Conservation (phyloP, 768 basidiomycete genomes). For the Russula ochroleuca region DNA sequence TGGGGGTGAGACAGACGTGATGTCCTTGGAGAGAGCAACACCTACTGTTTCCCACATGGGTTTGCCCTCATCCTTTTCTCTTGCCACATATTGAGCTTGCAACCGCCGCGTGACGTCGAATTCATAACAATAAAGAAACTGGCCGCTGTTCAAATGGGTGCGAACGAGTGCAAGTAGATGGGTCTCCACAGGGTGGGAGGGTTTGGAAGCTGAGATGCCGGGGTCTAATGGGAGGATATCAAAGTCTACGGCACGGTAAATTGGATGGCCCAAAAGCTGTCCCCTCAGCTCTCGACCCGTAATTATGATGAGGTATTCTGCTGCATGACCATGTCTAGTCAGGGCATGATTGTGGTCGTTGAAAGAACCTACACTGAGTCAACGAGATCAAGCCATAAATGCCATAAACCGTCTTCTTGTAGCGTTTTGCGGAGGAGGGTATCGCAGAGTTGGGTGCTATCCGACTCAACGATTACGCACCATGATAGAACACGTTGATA, state of each 20-base stretch:
- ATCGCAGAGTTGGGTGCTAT: slow-evolving; percentile 31
- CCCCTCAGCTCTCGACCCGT: slow-evolving; percentile 77
- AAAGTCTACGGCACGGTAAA: slow-evolving; percentile 88
- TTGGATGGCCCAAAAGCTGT: slow-evolving; percentile 75
- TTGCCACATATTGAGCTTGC: slow-evolving; percentile 71
- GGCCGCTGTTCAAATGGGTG: slow-evolving; percentile 74
- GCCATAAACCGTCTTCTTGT: slow-evolving; percentile 64
- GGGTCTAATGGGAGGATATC: slow-evolving; percentile 84
- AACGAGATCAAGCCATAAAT: slow-evolving; percentile 75
- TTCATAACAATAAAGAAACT: slow-evolving; percentile 85
- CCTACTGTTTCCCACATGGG: slow-evolving; percentile 76
- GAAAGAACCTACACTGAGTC: slow-evolving; percentile 54
- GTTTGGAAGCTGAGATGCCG: slow-evolving; percentile 57
- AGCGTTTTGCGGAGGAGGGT: slow-evolving; percentile 54
- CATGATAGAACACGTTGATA: slow-evolving; percentile 10
- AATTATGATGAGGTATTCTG: slow-evolving; percentile 89
- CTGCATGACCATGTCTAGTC: slow-evolving; percentile 39
- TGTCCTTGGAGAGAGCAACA: slow-evolving; percentile 23
- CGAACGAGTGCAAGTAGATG: slow-evolving; percentile 83
- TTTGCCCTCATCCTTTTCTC: slow-evolving; percentile 48
- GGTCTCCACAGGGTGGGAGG: slow-evolving; percentile 81
- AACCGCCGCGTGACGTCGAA: slow-evolving; percentile 87
- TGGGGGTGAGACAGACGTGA: slow-evolving; percentile 1
- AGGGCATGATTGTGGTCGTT: not conserved
- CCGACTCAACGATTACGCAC: slow-evolving; percentile 1